Base-by-base conservation (phyloP, 805 yeast genomes). In the Zygoascus biomembranicola region DNA sequence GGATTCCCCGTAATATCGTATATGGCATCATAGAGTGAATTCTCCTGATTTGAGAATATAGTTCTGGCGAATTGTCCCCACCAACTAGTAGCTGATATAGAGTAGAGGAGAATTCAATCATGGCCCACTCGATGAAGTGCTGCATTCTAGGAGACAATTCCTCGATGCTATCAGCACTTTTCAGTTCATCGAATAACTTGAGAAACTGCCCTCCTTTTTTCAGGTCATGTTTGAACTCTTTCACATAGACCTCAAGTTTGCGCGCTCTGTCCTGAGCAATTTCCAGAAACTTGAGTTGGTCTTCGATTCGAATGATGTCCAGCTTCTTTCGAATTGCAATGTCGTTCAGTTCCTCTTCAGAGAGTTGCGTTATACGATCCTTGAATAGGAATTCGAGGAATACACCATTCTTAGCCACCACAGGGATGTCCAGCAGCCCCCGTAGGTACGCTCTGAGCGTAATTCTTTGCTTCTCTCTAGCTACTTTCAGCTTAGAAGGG, bases 11-110 rank as follows among this genome's bases (percentile, higher is more conserved):
- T 67, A 90, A 79, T 37, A 92, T 65, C 1, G 77, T 71, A 66
- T 92, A 94, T 0, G 98, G 99, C 71, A 92, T 80, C 55, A 88
- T 63, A 32, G 76, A 70, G 69, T 92, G 97, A 42, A 94, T 70
- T 54, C 84, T 79, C 58, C 81, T 80, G 32, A 86, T 71, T 63
- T 88, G 89, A 11, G 78, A 75, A 61, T 85, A 82, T 60, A 87
- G 73, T 60, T 88, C 96, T 55, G 82, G 80, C 1, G 96, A 82
- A 57, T 81, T 80, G 65, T 92, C 98, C 51, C 80, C 84, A 1
- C 92, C 94, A 23, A 92, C 72, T 60, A 90, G 85, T 41, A 85
- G 61, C 58, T 87, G 89, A 68, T 87, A 90, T 2, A 92, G 70
- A 0, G 96, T 84, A 0, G 96, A 86, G 0, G 97, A 88, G 8